A percentile compares a stretch with the other conserved stretches of the same genome.
These are phyloP conservation scores for Lanmaoa rubissima DNA, from an alignment of 768 basidiomycete genomes.

Conservation along the genomic window DNA sequence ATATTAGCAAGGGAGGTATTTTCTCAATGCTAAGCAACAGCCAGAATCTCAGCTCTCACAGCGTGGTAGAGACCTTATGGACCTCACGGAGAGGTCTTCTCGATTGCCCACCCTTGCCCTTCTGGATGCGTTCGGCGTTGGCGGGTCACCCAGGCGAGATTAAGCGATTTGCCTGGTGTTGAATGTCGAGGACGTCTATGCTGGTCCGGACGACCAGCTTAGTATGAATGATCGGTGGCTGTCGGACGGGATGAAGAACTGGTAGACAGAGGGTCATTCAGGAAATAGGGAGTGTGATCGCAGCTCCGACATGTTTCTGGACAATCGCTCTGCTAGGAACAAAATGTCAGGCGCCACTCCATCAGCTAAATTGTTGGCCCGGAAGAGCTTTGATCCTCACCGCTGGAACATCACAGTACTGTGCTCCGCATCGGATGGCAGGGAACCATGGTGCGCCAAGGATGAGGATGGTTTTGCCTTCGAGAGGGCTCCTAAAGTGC, in stretches of 20 bases:
- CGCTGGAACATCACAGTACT: conserved; percentile 1
- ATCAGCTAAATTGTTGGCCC: too few relatives aligned
- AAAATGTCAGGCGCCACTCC: not conserved
- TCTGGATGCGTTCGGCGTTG: not conserved
- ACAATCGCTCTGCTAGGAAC: not conserved
- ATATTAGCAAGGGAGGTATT: not conserved
- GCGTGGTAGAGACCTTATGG: not conserved
- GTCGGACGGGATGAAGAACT: not conserved
- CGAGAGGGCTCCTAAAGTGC: conserved; percentile 18
- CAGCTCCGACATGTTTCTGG: not conserved
- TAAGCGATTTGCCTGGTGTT: not conserved
- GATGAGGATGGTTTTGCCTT: conserved; percentile 22
- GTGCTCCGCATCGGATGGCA: not conserved
- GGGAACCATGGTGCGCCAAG: conserved; percentile 19
- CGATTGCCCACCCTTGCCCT: not conserved
- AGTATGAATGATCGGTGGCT: not conserved
- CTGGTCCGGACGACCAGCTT: not conserved
- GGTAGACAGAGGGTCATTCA: not conserved
- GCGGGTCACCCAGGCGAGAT: too few relatives aligned
- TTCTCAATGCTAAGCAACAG: not conserved
- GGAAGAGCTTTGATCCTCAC: not conserved
- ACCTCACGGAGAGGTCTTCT: not conserved
- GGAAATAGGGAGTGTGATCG: not conserved
- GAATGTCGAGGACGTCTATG: not conserved
- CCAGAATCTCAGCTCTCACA: not conserved